A percentile compares a stretch with the other conserved stretches of the same genome.
These are phyloP conservation scores for Acanthamoeba healyi DNA, from an alignment of 208 protist genomes.

Conservation along the genomic window DNA sequence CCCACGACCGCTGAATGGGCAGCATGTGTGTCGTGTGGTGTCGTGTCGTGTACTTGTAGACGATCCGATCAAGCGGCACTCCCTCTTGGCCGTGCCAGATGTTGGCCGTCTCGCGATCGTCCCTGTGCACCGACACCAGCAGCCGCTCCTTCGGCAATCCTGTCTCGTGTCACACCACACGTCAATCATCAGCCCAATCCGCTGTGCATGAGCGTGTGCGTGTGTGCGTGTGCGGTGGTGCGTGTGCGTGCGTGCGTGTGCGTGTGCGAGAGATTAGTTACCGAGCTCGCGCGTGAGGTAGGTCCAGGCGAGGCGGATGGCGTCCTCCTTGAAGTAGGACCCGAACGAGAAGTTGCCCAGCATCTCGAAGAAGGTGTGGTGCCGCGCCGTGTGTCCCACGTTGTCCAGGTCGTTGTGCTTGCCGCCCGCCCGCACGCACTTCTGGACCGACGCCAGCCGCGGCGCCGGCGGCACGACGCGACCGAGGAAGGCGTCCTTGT, in stretches of 20 bases:
- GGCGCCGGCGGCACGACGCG: not conserved
- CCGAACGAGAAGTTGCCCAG: conserved; percentile 88
- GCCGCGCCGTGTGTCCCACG: conserved; percentile 85
- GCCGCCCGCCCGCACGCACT: conserved; percentile 81
- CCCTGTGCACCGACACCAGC: conserved; percentile 72
- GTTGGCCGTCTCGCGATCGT: conserved; percentile 23
- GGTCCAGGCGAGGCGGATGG: conserved; percentile 84
- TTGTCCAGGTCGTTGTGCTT: conserved; percentile 90
- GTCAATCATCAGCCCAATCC: too few species aligned
- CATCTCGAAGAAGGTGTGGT: conserved; percentile 90
- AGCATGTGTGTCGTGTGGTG: too few species aligned
- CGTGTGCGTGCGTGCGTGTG: not conserved
- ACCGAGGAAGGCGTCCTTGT: conserved; percentile 71
- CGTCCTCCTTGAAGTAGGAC: conserved; percentile 84
- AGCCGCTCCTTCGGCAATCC: conserved; percentile 63
- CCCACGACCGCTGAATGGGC: too few species aligned
- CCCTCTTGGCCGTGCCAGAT: conserved; percentile 58
- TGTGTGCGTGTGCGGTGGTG: not conserved
- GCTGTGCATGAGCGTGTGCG: not conserved
- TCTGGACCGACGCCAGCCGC: conserved; percentile 58
- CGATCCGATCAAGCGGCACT: conserved; percentile 43
- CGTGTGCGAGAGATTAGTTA: not conserved
- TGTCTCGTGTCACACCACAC: not conserved
- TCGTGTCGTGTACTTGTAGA: conserved; percentile 39
- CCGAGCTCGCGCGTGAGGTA: conserved; percentile 81